Base-by-base conservation (phyloP, 768 basidiomycete genomes). In the Hygrophorus russula region DNA sequence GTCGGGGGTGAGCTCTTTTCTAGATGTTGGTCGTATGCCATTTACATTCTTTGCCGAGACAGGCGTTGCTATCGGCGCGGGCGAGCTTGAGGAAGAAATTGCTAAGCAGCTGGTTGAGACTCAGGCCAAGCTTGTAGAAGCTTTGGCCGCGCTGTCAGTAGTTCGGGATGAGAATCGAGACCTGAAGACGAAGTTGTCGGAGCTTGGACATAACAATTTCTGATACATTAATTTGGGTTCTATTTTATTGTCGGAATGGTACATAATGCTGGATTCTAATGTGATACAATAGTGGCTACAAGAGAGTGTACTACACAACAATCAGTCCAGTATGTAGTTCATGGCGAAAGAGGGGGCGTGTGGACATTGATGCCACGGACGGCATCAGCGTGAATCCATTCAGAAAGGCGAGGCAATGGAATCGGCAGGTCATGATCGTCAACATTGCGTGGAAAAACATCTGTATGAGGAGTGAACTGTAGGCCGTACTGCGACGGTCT, bases 61-160 rank as follows among this genome's bases (percentile, higher is more conserved):
- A 85, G 85, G 84, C 34, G 73, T 90, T 29, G 76, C 85, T 2
- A 75, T 88, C 34, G 81, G 84, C 10, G 77, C 82, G 1, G 81
- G 77, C 10, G 83, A 87, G 53, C 46, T 87, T 3, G 70, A 73
- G 46, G 84, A 83, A 55, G 68, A 73, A 36, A 59, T 61, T 1
- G 57, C 60, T 4, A 66, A 72, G 47, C 65, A 70, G 18, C 66
- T 86, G 1, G 65, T 61, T 28, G 64, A 70, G 18, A 71, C 71
- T 0, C 68, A 66, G 48, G 56, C 59, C 45, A 65, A 76, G 48
- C 65, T 87, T 2, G 67, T 65, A 49, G 57, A 65, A 13, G 61
- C 61, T 9, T 64, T 61, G 46, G 49, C 49, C n/a, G 69, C 70
- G 20, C 57, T 85, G 14, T 57, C 61, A 1, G 58, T 65, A 40